Evolutionary conservation across 164 flowering plant species (phyloP), one percentile per base, ranked within the genome.

Genomic region (Stephania cephalantha): DNA sequence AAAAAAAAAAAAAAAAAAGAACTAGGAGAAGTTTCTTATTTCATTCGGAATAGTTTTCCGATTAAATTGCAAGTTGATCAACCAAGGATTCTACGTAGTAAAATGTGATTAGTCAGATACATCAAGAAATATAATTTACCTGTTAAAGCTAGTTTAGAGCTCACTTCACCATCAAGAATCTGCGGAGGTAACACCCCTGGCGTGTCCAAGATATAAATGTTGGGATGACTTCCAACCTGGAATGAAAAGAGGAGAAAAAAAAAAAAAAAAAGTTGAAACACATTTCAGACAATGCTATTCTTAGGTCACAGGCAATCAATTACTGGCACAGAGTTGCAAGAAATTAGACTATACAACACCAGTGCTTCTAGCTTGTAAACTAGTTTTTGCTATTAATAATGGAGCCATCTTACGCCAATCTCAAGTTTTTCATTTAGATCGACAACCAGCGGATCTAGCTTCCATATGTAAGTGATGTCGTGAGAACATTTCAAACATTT

Each of bases 191-290:
- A 88, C 76, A 92, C 77, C 29, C 95, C 95, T 46, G 95, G 97
- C 31, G 97, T 92, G 79, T 94, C 98, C 83, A 94, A 79, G 70
- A 92, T 81, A 82, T 89, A 94, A 25, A 92, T 79, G 76, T 84
- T 92, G 76, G 98, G 98, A 81, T 88, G 92, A 82, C 98, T 92
- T 61, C 84, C 97, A 73, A 94, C 89, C 97, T 94, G 89, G 30
- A 84, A 72, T 66, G 22, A 18, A 50, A 80, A 25, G 25, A 25
- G 25, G 25, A 25, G 25, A 25, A 25, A 25, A 25, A 25, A 25
- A 45, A 58, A 30, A 70, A 70, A 25, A 45, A 58, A 30, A 70
- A 70, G 20, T 8, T 9, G 48, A 12, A 53, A 18, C 22, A 13
- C 9, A 13, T 6, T 2, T 55, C 42, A 15, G 11, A 13, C 11